These are phyloP conservation scores for Fusarium pseudograminearum DNA, from an alignment of 2,329 filamentous ascomycete genomes.

Conservation along the genomic window DNA sequence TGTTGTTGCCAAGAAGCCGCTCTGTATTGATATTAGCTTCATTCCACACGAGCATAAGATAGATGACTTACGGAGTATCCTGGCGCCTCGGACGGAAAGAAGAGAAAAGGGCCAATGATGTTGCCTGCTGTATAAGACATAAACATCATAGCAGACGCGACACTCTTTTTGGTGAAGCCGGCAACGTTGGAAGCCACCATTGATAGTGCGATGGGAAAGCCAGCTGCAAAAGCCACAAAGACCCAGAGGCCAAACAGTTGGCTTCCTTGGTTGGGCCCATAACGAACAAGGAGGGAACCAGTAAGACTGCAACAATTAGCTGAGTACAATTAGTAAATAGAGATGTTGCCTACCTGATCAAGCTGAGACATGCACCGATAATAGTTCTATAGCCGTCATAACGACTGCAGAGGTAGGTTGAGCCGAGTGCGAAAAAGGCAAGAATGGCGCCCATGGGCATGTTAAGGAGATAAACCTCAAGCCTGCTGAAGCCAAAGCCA, in stretches of 20 bases:
- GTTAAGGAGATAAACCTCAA: slow-evolving; percentile 41
- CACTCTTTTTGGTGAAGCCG: slow-evolving; percentile 43
- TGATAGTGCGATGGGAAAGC: slow-evolving; percentile 35
- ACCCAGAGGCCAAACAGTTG: slow-evolving; percentile 32
- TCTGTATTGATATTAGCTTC: slow-evolving; percentile 15
- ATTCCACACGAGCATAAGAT: accelerated
- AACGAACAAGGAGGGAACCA: slow-evolving; percentile 39
- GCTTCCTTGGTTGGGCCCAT: slow-evolving; percentile 33
- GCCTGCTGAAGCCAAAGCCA: slow-evolving; percentile 38
- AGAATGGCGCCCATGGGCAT: slow-evolving; percentile 42
- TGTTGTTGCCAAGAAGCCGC: slow-evolving; percentile 38
- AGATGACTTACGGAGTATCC: slow-evolving; percentile 33
- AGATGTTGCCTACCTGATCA: slow-evolving; percentile 29
- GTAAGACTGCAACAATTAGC: slow-evolving; percentile 18
- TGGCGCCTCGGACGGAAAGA: slow-evolving; percentile 37
- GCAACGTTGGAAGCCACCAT: slow-evolving; percentile 42
- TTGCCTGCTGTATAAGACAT: slow-evolving; percentile 40
- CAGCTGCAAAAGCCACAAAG: slow-evolving; percentile 42
- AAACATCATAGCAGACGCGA: slow-evolving; percentile 43
- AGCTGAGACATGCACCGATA: slow-evolving; percentile 30
- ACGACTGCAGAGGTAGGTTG: slow-evolving; percentile 38
- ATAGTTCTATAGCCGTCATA: slow-evolving; percentile 37
- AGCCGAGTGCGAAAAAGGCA: slow-evolving; percentile 33
- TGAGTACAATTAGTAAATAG: accelerated
- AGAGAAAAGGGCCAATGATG: slow-evolving; percentile 42